Evolutionary conservation across 306 rosid species (phyloP).

Genomic region (Medicago ruthenica): DNA sequence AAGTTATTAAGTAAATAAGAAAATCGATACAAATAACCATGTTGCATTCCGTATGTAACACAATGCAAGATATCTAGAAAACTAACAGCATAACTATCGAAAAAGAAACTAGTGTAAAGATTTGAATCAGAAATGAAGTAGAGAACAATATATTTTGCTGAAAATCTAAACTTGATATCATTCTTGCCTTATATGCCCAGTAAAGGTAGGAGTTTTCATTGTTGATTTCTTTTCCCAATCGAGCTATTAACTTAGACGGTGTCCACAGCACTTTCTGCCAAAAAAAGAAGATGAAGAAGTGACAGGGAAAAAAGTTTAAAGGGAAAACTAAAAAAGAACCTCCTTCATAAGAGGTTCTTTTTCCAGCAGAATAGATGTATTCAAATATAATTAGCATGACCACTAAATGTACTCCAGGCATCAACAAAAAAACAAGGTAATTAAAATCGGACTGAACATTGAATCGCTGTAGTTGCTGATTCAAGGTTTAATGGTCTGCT

Average conservation of each 20-base stretch:
- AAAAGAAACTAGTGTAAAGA: conserved; percentile 9
- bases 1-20: not conserved
- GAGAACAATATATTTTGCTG: conserved; percentile 16
- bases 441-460: no score
- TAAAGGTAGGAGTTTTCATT: conserved; percentile 83
- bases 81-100: not conserved
- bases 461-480: not conserved
- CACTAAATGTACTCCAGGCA: not conserved
- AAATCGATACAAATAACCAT: conserved; percentile 10
- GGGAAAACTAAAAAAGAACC: not conserved
- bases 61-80: conserved; percentile 7
- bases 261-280: conserved; percentile 79
- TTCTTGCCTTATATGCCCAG: conserved; percentile 89
- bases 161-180: conserved; percentile 32
- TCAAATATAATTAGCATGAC: not conserved
- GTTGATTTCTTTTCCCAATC: conserved; percentile 89
- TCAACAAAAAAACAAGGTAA: not conserved
- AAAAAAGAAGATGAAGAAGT: conserved; percentile 2
- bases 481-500: no score
- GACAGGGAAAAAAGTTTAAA: not conserved
- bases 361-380: conserved; percentile 1
- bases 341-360: no score
- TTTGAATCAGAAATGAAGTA: conserved; percentile 26
- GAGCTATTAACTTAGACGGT: conserved; percentile 83
- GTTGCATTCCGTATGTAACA: not conserved